Conservation (phyloP, 1,284 basidiomycete species). For the Omphalotus olearius region DNA sequence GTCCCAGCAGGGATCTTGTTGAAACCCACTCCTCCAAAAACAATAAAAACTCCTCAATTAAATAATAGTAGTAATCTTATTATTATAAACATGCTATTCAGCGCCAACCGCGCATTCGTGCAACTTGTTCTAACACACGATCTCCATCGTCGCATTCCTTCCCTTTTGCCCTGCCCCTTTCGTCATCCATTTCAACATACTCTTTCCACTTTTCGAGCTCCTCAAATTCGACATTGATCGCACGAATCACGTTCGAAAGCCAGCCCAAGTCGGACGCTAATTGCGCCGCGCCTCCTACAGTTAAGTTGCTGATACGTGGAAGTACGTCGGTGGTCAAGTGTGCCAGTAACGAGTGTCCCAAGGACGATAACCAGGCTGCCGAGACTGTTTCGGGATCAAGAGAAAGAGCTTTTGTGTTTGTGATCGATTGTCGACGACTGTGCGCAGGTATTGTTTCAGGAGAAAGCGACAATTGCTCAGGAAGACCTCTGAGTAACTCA, state of each 20-base stretch:
- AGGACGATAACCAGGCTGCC: conserved; percentile 85
- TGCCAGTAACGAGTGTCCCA: conserved; percentile 76
- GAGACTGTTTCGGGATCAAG: conserved; percentile 75
- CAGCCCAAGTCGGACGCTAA: conserved; percentile 87
- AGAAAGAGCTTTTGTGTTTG: conserved; percentile 29
- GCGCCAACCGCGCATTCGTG: conserved; percentile 52
- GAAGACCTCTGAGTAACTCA: conserved; percentile 47
- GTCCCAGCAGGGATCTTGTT: too few species aligned
- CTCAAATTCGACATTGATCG: conserved; percentile 81
- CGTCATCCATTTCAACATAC: conserved; percentile 56
- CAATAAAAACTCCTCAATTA: too few species aligned
- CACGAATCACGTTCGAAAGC: conserved; percentile 85
- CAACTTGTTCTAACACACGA: conserved; percentile 37
- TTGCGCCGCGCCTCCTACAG: conserved; percentile 71
- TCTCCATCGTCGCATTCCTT: conserved; percentile 29
- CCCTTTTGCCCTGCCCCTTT: conserved; percentile 41
- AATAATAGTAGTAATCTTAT: too few species aligned
- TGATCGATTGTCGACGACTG: conserved; percentile 32
- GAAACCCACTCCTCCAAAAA: too few species aligned
- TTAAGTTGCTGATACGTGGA: conserved; percentile 57
- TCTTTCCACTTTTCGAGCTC: conserved; percentile 74
- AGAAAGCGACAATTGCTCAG: conserved; percentile 29
- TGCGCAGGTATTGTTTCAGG: conserved; percentile 26
- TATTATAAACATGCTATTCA: not conserved
- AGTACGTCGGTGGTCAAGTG: conserved; percentile 69